These are phyloP conservation scores for Thymus mandschuricus DNA, from an alignment of 257 asterid species.

Conservation along the genomic window DNA sequence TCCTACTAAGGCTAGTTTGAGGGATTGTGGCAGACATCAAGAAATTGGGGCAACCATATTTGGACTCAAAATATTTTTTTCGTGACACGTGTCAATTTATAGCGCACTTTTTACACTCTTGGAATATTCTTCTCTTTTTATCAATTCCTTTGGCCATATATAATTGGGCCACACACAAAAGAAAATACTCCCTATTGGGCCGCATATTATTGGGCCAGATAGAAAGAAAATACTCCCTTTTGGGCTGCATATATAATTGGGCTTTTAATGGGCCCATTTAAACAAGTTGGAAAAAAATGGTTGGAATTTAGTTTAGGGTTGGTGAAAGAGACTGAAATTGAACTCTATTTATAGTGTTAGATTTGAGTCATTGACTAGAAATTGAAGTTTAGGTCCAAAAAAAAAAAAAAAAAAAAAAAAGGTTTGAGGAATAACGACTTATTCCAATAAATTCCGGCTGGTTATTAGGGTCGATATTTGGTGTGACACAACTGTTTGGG, in stretches of 20 bases:
- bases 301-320: not conserved
- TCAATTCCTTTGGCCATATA: not conserved
- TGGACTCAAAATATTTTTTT: slow-evolving; percentile 8
- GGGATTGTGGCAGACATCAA: slow-evolving; percentile 37
- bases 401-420: no score
- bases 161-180: no score
- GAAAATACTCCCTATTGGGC: no score
- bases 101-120: not conserved
- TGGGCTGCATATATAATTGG: no score
- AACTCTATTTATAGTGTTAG: not conserved
- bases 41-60: not conserved
- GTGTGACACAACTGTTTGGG: slow-evolving; percentile 1
- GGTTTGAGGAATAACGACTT: slow-evolving; percentile 17
- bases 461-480: slow-evolving; percentile 30
- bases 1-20: slow-evolving; percentile 1
- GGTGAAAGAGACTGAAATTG: not conserved
- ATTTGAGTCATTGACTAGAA: not conserved
- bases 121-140: slow-evolving; percentile 15
- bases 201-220: no score
- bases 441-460: slow-evolving; percentile 42
- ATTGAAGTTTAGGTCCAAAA: no score
- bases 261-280: no score
- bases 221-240: no score
- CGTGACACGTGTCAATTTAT: slow-evolving; percentile 12
- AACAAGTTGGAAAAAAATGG: no score